phyloP scores from a whole-genome alignment of 441 rosid genomes.

The Viola pubescens region DNA sequence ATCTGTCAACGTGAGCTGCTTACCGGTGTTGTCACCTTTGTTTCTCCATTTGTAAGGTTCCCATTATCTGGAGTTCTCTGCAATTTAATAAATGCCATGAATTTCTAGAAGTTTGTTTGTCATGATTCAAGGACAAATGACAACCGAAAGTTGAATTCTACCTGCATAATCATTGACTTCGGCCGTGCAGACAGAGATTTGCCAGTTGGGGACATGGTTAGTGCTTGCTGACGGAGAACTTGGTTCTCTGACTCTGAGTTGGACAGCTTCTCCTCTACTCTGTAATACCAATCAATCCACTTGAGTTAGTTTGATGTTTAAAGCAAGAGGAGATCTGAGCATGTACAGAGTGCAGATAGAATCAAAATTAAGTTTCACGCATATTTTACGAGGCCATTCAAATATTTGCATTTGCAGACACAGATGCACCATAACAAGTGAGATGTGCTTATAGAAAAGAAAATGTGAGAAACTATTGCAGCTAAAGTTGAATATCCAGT shows the following conservation, averaged over 20 bases:
- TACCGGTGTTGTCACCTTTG: constrained; percentile 46
- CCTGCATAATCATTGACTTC: constrained; percentile 71
- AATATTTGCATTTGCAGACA: background rate
- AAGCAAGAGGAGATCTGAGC: background rate
- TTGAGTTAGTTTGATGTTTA: constrained; percentile 4
- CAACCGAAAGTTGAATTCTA: constrained; percentile 20
- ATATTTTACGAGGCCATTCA: background rate
- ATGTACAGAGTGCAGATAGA: background rate
- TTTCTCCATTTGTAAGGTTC: constrained; percentile 64
- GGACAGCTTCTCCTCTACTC: constrained; percentile 93
- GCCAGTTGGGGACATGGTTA: constrained; percentile 92
- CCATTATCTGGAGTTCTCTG: constrained; percentile 95
- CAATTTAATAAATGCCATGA: constrained; percentile 21
- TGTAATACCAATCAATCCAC: constrained; percentile 26
- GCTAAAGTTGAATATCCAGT: background rate
- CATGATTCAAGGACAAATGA: constrained; percentile 10
- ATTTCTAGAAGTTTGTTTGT: constrained; percentile 17
- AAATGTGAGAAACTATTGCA: background rate
- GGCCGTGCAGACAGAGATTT: constrained; percentile 63
- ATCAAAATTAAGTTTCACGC: background rate
- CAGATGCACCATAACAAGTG: background rate
- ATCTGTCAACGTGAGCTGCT: constrained; percentile 20
- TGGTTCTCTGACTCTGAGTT: constrained; percentile 98
- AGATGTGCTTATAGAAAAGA: too few relatives aligned
- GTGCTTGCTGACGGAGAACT: constrained; percentile 98